These are phyloP conservation scores for Trifolium repens DNA, from an alignment of 306 rosid species.

Conservation along the genomic window DNA sequence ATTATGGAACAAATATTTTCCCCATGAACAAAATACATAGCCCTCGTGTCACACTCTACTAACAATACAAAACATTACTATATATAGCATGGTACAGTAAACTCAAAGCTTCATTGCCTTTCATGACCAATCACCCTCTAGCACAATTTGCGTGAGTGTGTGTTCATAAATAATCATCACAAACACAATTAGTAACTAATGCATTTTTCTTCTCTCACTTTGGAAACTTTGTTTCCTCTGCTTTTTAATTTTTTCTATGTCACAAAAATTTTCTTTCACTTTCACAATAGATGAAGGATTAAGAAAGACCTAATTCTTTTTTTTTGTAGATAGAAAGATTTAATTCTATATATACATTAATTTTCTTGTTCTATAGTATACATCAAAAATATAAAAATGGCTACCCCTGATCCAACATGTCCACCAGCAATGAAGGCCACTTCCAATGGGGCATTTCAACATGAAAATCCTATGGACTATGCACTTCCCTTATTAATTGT, in stretches of 20 bases:
- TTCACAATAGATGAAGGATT: neutral
- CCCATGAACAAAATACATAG: neutral
- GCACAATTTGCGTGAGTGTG: conserved; percentile 46
- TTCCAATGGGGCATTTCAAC: conserved; percentile 67
- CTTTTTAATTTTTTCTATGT: neutral
- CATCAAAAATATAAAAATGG: conserved; percentile 34
- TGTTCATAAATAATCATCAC: conserved; percentile 36
- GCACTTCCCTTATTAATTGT: conserved; percentile 65
- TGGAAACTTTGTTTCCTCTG: conserved; percentile 10
- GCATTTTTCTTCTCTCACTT: neutral
- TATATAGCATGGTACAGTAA: conserved; percentile 29
- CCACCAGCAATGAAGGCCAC: conserved; percentile 67
- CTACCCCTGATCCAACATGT: conserved; percentile 38
- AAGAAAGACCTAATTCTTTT: conserved; percentile 17
- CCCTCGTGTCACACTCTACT: neutral
- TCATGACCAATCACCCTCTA: conserved; percentile 21
- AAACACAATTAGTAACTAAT: conserved; percentile 1
- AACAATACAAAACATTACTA: conserved; percentile 34
- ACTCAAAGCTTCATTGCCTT: conserved; percentile 31
- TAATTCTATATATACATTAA: conserved; percentile 17
- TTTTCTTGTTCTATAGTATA: neutral
- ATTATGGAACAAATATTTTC: neutral
- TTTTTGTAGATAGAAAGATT: neutral
- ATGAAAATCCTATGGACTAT: conserved; percentile 62
- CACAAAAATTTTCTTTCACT: conserved; percentile 12